Conservation (phyloP, 1,284 basidiomycete genomes). For the Trichosporon coremiiforme region DNA sequence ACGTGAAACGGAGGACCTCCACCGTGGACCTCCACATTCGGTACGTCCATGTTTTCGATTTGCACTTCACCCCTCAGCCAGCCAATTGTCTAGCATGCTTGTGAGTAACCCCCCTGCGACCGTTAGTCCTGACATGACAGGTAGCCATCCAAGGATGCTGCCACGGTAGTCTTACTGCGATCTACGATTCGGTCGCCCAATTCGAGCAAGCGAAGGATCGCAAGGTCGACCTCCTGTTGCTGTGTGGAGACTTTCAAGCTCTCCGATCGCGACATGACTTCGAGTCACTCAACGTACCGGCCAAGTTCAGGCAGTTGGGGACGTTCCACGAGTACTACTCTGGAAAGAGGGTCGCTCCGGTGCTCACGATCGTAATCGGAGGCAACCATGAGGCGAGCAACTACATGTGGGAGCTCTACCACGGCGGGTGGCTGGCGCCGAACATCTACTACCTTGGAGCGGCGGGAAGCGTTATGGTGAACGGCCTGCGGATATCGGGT, state of each 20-base stretch:
- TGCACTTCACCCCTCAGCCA: neutral
- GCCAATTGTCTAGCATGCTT: neutral
- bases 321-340: constrained; percentile 90
- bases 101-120: neutral
- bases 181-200: constrained; percentile 73
- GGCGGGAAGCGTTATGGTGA: constrained; percentile 84
- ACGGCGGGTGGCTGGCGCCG: constrained; percentile 93
- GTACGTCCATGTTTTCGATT: neutral
- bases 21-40: constrained; percentile 3
- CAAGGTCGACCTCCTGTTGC: constrained; percentile 79
- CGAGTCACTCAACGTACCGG: constrained; percentile 84
- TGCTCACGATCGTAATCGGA: constrained; percentile 92
- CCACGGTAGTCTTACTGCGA: constrained; percentile 83
- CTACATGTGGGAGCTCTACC: constrained; percentile 96
- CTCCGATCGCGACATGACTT: constrained; percentile 84
- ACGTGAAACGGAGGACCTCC: neutral
- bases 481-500: constrained; percentile 83
- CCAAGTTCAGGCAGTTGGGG: constrained; percentile 82
- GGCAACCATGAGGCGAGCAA: constrained; percentile 98
- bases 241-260: constrained; percentile 87
- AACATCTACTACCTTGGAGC: constrained; percentile 96
- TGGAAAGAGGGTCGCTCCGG: constrained; percentile 75
- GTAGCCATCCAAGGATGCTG: constrained; percentile 94
- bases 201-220: constrained; percentile 67
- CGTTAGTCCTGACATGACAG: constrained; percentile 55